Base-by-base conservation (phyloP, 192 early-diverging fungal genomes). In the Coemansia sp. region DNA sequence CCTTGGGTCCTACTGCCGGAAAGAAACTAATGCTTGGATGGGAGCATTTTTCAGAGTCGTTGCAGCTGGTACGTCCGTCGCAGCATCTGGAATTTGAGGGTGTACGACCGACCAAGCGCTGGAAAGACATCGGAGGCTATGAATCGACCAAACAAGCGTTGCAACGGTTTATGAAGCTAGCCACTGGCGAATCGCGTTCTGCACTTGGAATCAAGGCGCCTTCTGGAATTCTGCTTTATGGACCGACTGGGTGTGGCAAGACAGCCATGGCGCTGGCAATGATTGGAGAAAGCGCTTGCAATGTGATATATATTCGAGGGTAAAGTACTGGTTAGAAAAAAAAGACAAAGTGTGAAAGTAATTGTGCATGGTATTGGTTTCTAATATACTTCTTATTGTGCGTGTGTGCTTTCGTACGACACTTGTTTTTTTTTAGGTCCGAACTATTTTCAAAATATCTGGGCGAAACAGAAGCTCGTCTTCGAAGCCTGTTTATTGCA, bases 371-470 rank as follows among this genome's bases (percentile, higher is more conserved):
- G n/a, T 16, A 38, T 18, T 38, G 8, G 7, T 54, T 54, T 54
- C 22, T 20, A 7, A 25, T 8, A 4, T 4, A 0, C 5, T 54
- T 25, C 16, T 54, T 54, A 12, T 38, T 38, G 11, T 10, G 5
- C 42, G 14, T 45, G 17, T 45, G 12, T 45, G 42, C 22, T 25
- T 25, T 25, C 22, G 22, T 3, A 45, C 42, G 10, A 16, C 5
- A 16, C 42, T 16, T 16, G 29, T 2, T 16, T 3, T 54, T 0
- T 54, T 14, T 10, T 71, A 76, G 73, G 18, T 74, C 90, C 25
- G 89, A 96, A 59, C 84, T 99, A n/a, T 95, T 90, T 71, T 96
- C 94, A 61, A 96, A 95, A 79, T 99, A 97, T 61, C 77, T 97
- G 0, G 96, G 96, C 12, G 95, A 97, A 52, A 94, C 95, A 0